Percentiles rank a stretch among this genome's conserved stretches.
These are phyloP conservation scores for Cryptosporidium baileyi DNA, from an alignment of 169 alveolate genomes.

Conservation along the genomic window DNA sequence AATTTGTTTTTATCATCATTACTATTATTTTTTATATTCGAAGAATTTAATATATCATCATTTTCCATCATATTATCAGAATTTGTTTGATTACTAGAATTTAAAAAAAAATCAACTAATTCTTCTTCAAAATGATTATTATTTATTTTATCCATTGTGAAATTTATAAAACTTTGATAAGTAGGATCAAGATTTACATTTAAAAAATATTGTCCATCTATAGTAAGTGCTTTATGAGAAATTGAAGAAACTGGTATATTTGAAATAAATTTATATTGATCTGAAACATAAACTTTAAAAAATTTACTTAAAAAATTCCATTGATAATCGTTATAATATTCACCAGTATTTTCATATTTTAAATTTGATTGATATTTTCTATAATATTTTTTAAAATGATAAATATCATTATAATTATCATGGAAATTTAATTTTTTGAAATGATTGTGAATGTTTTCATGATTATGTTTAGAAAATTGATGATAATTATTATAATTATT, in stretches of 20 bases:
- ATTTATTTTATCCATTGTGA: neutral
- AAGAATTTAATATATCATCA: too few species aligned
- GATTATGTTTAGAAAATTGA: too few species aligned
- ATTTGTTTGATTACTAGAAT: too few species aligned
- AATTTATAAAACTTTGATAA: conserved; percentile 23
- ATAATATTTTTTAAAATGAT: too few species aligned
- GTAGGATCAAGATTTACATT: conserved; percentile 45
- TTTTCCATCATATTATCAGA: too few species aligned
- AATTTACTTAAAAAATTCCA: conserved; percentile 20
- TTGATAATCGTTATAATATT: conserved; percentile 42
- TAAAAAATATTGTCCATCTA: conserved; percentile 9
- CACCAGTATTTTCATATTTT: neutral
- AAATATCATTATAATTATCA: too few species aligned
- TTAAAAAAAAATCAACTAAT: too few species aligned
- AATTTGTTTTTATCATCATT: too few species aligned
- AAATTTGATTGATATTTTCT: neutral
- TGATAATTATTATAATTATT: too few species aligned
- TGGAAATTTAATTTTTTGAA: too few species aligned
- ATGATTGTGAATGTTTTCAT: too few species aligned
- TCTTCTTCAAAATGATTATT: neutral
- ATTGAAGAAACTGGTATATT: conserved; percentile 37
- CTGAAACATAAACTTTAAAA: conserved; percentile 5
- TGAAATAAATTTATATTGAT: conserved; percentile 22
- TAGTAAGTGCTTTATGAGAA: conserved; percentile 42
- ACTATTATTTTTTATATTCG: too few species aligned